phyloP scores from a whole-genome alignment of 2,329 filamentous ascomycete species.

The Phoma sp. region DNA sequence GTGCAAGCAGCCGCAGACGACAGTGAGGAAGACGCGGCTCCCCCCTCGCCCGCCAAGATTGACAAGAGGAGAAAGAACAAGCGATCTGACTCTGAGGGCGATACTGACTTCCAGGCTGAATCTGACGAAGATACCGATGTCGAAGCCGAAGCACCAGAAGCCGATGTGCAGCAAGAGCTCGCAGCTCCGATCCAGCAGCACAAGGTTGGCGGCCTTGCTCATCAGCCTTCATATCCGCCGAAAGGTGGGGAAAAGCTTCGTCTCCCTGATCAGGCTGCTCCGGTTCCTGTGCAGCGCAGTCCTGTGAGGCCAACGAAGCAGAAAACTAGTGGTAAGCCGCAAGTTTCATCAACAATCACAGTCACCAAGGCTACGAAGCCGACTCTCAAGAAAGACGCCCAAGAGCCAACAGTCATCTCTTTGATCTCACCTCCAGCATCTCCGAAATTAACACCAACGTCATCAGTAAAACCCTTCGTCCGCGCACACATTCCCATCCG shows the following conservation, averaged over 20 bases:
- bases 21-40: constrained; percentile 24
- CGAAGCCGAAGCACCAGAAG: constrained; percentile 7
- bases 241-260: background rate
- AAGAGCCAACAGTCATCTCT: constrained; percentile 6
- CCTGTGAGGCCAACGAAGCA: background rate
- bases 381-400: background rate
- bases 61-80: constrained; percentile 37
- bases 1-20: constrained; percentile 23
- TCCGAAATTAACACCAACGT: constrained; percentile 18
- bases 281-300: background rate
- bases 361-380: constrained; percentile 6
- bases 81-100: constrained; percentile 49
- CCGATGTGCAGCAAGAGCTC: constrained; percentile 9
- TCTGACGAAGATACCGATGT: constrained; percentile 36
- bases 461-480: constrained; percentile 42
- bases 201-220: background rate
- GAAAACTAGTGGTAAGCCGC: constrained; percentile 9
- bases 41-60: constrained; percentile 41
- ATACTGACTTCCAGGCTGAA: constrained; percentile 58
- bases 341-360: background rate
- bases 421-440: constrained; percentile 4
- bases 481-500: constrained; percentile 40
- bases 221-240: background rate
- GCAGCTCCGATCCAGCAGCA: background rate
- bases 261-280: background rate